phyloP scores from a whole-genome alignment of 768 basidiomycete genomes.

The Tricholoma sp. region DNA sequence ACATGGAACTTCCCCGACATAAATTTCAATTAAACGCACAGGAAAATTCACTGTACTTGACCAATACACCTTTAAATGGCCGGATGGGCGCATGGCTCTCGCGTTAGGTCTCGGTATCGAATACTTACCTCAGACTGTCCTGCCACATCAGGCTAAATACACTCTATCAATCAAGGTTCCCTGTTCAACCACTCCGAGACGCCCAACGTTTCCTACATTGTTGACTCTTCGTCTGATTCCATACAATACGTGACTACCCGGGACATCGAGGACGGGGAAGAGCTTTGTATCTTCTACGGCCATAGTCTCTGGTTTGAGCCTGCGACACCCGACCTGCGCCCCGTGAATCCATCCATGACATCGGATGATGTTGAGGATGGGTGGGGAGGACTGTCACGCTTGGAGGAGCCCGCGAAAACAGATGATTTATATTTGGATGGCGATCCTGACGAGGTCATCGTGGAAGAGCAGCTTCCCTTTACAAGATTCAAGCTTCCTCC shows the following conservation, averaged over 20 bases:
- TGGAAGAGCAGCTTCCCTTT: slow-evolving; percentile 64
- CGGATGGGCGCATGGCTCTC: slow-evolving; percentile 69
- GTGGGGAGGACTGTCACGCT: slow-evolving; percentile 38
- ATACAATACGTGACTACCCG: slow-evolving; percentile 60
- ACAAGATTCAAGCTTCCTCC: slow-evolving; percentile 51
- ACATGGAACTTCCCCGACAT: background rate
- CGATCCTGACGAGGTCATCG: slow-evolving; percentile 41
- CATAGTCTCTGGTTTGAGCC: slow-evolving; percentile 62
- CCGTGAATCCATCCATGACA: background rate
- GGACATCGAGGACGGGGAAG: slow-evolving; percentile 53
- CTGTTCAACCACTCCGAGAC: slow-evolving; percentile 72
- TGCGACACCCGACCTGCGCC: slow-evolving; percentile 14
- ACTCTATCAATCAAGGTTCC: slow-evolving; percentile 45
- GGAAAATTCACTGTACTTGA: slow-evolving; percentile 59
- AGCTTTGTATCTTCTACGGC: slow-evolving; percentile 78
- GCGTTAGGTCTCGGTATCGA: slow-evolving; percentile 68
- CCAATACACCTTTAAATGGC: slow-evolving; percentile 75
- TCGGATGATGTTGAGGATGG: slow-evolving; percentile 31
- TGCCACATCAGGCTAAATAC: background rate
- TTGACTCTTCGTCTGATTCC: slow-evolving; percentile 49
- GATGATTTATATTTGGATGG: slow-evolving; percentile 29
- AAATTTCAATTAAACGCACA: slow-evolving; percentile 7
- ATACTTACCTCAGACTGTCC: background rate
- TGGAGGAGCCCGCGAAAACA: slow-evolving; percentile 14
- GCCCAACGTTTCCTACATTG: slow-evolving; percentile 66